Evolutionary conservation across 148 eudicot species (phyloP).

Genomic region (Heliosperma pusillum): DNA sequence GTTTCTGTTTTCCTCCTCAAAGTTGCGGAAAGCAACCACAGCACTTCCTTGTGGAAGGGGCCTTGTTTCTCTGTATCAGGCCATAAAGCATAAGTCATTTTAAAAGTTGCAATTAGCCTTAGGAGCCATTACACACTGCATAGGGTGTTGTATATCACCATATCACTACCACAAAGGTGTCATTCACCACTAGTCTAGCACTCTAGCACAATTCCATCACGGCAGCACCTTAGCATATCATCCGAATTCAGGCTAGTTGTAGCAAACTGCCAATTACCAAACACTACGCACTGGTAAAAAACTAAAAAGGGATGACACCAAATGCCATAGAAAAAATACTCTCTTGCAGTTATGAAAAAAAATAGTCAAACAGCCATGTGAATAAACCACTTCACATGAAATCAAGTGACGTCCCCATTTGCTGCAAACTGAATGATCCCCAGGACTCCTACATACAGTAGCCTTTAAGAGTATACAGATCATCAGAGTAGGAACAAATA

Average conservation of each 20-base stretch:
- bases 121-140: too few relatives aligned
- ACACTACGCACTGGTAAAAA: not conserved
- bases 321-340: not conserved
- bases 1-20: slow-evolving; percentile 73
- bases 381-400: not conserved
- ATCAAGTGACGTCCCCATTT: not conserved
- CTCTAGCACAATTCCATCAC: too few relatives aligned
- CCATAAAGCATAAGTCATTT: slow-evolving; percentile 13
- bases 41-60: slow-evolving; percentile 50
- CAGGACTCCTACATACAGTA: not conserved
- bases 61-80: slow-evolving; percentile 39
- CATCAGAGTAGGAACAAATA: not conserved
- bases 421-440: not conserved
- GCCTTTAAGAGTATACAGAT: not conserved
- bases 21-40: slow-evolving; percentile 83
- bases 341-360: not conserved
- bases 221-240: too few relatives aligned
- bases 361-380: not conserved
- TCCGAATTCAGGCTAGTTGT: too few relatives aligned
- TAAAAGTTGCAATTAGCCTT: too few relatives aligned
- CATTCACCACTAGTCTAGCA: too few relatives aligned
- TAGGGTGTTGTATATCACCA: too few relatives aligned
- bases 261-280: too few relatives aligned
- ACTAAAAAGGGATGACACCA: not conserved
- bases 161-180: too few relatives aligned